Base-by-base conservation (phyloP, 371 early-diverging fungal species). In the Polyrhizophydium stewartii region DNA sequence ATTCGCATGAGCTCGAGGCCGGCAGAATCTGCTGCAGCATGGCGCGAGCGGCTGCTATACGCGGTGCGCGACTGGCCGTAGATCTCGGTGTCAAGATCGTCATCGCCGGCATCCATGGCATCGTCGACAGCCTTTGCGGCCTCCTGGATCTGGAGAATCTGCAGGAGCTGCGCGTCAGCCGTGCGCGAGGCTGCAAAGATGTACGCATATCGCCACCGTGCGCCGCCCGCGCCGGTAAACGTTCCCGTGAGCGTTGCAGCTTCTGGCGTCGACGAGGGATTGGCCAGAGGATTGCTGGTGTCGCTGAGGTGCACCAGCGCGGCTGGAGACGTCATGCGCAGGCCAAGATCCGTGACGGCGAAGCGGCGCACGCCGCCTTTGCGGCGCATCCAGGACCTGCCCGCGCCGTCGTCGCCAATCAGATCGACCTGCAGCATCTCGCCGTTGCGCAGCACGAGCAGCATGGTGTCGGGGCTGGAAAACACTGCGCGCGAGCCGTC, bases 151-250 rank as follows among this genome's bases (percentile, higher is more conserved):
- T 79, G 77, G 32, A 45, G 32, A 33, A 73, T 86, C 61, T 89
- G 85, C 55, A 97, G 72, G 63, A 97, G 70, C 55, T 90, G 66
- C 0, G 92, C 88, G 66, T 95, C 90, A 1, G 89, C 85, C 6
- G 86, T 81, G n/a, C 85, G 76, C 7, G 89, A 89, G 1, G 90
- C 93, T 21, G 92, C 67, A 73, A 97, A 95, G 50, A 93, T 76
- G 59, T 88, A 87, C 56, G 58, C n/a, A 53, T 16, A 33, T 50
- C 60, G 58, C 13, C 58, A 51, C 22, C 28, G 22, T 16, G 49
- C 3, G 3, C 49, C 49, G 10, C 3, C 9, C 3, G 49, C 7
- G 22, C 49, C 49, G 22, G 7, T 3, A 47, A 3, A 47, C 3
- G 16, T 10, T 3, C 49, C 49, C 7, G 9, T 16, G 33, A 49